Evolutionary conservation across 2,329 filamentous ascomycete species (phyloP), one percentile per base, ranked within the genome.

Genomic region (Colletotrichum higginsianum): DNA sequence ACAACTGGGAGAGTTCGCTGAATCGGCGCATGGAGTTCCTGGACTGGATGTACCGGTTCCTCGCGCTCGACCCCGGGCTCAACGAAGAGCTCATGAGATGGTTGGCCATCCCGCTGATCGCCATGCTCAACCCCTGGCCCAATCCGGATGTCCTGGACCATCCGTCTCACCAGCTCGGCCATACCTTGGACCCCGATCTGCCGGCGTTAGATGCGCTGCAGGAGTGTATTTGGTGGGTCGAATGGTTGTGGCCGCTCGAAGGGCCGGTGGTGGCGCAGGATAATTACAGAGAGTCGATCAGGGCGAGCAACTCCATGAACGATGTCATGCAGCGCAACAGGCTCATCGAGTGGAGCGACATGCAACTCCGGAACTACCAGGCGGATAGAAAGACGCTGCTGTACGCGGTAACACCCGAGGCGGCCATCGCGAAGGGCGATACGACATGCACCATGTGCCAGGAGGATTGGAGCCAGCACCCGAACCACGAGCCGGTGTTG

Each of bases 51-150:
- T 64, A 60, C 21, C 40, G 35, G 15, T 72, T 72, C 23, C 65
- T 72, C 18, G 69, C 69, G 16, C 30, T 42, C 4, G 69, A 72
- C 35, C 46, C 18, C 26, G 69, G 69, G 15, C 69, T 72, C 2
- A 53, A 69, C 53, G 69, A 69, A 16, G 21, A 60, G 38, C 52
- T 72, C 9, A 72, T 72, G 66, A 55, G 61, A 35, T 69, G 38
- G 4, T 15, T 72, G 26, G 69, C 38, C n/a, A 47, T 52, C 5
- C 46, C n/a, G 6, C 53, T 72, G 40, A 66, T 72, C 26, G 65
- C 58, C 38, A 47, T 72, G n/a, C 69, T 72, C 46, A 72, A 72
- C 23, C 69, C 66, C 38, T 72, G 66, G 40, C 69, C 65, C n/a
- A 60, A 47, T 18, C 16, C 30, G 12, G 35, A 46, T 1, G 2